Base-by-base conservation (phyloP, 78 protist genomes). In the Emiliania huxleyi region DNA sequence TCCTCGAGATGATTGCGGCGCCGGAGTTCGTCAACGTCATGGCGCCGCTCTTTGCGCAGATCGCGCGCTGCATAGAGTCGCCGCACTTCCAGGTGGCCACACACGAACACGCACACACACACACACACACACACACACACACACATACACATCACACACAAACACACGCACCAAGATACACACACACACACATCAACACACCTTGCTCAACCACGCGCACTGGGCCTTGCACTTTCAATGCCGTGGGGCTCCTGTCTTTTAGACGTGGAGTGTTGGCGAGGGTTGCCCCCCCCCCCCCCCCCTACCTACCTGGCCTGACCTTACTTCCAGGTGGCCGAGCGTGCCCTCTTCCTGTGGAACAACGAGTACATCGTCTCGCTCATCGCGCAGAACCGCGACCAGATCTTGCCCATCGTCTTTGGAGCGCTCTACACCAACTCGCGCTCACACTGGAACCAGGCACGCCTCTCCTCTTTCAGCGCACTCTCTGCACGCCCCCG, bases 81-180 rank as follows among this genome's bases (percentile, higher is more conserved):
- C 95, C 95, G 0, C 98, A 96, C 95, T 94, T 94, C 92, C 94
- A 94, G 96, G 95, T 95, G 25, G 96, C 96, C 23, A 96, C 94
- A 87, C 75, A 96, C 0, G 96, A 75, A 38, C 37, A 11, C 4
- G 42, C 11, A 11, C 84, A 77, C 42, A 11, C 11, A 77, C 22
- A 11, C 42, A 15, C 42, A 77, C 42, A 11, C 42, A 77, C 4
- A 77, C 42, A 11, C 84, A 77, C 22, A 77, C 11, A 11, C 42
- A 11, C 11, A 77, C 3, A 77, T 77, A 11, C 42, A 11, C 42
- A 11, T 77, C 22, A 3, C 81, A 3, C n/a, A 6, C 35, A 37
- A 35, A 8, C 45, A 12, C 81, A 12, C 81, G 5, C n/a, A 6
- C 81, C 81, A 48, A 11, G 55, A 48, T 11, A 48, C 55, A 4